These are phyloP conservation scores for Naganishia cerealis DNA, from an alignment of 1,284 basidiomycete species.

Conservation along the genomic window DNA sequence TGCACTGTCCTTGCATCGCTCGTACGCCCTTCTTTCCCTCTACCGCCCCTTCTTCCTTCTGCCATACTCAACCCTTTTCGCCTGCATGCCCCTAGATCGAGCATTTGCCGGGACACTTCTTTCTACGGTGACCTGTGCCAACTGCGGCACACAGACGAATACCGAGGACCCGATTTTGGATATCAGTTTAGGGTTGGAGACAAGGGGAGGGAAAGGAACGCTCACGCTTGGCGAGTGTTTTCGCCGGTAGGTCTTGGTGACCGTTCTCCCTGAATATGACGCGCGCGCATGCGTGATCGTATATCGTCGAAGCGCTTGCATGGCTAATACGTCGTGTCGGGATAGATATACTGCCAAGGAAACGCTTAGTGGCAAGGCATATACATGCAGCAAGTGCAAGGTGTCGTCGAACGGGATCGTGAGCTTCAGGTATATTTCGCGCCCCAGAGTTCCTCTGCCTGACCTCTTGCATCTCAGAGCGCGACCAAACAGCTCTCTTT, in stretches of 20 bases:
- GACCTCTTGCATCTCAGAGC: constrained; percentile 55
- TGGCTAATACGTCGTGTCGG: too few relatives aligned
- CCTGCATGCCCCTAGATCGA: constrained; percentile 57
- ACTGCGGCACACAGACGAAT: constrained; percentile 68
- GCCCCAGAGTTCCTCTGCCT: not conserved
- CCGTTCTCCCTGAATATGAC: not conserved
- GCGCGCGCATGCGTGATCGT: not conserved
- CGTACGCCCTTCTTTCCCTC: constrained; percentile 50
- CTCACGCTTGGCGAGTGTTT: constrained; percentile 69
- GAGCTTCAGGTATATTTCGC: not conserved
- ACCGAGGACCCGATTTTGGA: constrained; percentile 89
- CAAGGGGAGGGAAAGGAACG: constrained; percentile 54
- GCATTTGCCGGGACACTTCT: constrained; percentile 85
- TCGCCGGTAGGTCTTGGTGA: constrained; percentile 58
- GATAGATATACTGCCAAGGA: constrained; percentile 37
- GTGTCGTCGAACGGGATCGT: constrained; percentile 12
- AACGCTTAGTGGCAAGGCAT: constrained; percentile 44
- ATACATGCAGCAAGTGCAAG: constrained; percentile 48
- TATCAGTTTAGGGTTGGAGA: constrained; percentile 78
- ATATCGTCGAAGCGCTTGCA: too few relatives aligned
- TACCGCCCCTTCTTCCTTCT: not conserved
- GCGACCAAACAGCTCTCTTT: constrained; percentile 82
- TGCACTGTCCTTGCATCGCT: constrained; percentile 79
- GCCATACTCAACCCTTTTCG: not conserved
- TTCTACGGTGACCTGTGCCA: constrained; percentile 83